phyloP scores from a whole-genome alignment of 23 red algal species.

The Gracilaria vermiculophylla region DNA sequence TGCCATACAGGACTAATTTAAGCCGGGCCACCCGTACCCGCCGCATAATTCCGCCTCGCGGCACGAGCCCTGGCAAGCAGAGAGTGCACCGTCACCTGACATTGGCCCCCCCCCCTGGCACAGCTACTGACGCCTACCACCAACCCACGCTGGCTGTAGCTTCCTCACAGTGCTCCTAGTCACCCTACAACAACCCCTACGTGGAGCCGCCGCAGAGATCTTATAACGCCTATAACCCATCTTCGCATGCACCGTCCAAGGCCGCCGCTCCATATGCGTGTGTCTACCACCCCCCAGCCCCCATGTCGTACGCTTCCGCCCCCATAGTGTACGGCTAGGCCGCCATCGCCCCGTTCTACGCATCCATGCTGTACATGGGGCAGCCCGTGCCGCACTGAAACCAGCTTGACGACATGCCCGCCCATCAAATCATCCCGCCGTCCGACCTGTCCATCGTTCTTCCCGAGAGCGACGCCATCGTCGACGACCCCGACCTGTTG shows the following conservation, averaged over 20 bases:
- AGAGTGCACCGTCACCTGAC: not conserved
- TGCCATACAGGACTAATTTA: not conserved
- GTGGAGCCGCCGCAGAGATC: not conserved
- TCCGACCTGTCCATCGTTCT: constrained; percentile 18
- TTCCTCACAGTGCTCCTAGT: not conserved
- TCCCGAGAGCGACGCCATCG: not conserved
- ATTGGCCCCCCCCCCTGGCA: not conserved
- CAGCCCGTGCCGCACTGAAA: not conserved
- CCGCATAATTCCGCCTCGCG: not conserved
- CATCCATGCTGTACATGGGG: not conserved
- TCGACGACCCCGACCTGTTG: constrained; percentile 2
- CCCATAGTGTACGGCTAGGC: not conserved
- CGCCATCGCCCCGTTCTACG: not conserved
- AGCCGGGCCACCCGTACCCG: constrained; percentile 1
- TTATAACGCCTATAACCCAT: not conserved
- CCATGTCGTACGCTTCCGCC: not conserved
- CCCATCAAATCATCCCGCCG: constrained; percentile 3
- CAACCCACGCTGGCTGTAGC: not conserved
- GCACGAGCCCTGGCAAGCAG: not conserved
- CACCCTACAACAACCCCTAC: not conserved
- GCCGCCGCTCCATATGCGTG: not conserved
- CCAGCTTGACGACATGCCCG: not conserved
- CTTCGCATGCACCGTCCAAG: not conserved
- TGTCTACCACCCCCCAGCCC: not conserved
- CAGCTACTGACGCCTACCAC: not conserved